Conservation (phyloP, 2,329 filamentous ascomycete species). For the Botrytis tulipae region DNA sequence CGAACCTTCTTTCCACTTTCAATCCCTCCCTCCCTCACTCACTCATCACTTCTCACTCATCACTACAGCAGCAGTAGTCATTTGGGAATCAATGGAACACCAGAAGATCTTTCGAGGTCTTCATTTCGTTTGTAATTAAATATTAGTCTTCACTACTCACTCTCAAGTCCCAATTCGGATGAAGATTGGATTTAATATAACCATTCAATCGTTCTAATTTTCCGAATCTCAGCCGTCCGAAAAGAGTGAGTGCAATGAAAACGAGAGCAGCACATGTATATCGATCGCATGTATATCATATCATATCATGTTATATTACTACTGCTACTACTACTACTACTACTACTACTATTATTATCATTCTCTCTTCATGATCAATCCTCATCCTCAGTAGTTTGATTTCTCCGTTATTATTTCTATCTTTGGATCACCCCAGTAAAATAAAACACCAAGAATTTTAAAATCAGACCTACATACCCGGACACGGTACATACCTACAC, state of each 20-base stretch:
- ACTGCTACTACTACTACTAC: accelerated
- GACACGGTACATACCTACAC: neutral
- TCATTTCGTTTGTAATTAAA: slow-evolving; percentile 18
- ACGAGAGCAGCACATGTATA: neutral
- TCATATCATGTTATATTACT: neutral
- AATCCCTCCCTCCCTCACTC: neutral
- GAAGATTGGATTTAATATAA: slow-evolving; percentile 4
- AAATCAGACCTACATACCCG: neutral
- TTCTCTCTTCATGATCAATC: neutral
- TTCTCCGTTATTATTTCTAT: slow-evolving; percentile 11
- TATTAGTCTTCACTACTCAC: neutral
- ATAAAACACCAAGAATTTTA: slow-evolving; percentile 1
- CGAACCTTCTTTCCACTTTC: neutral
- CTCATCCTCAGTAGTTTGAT: neutral
- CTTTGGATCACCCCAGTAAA: slow-evolving; percentile 13
- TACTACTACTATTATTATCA: accelerated
- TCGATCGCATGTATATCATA: neutral
- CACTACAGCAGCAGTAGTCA: neutral
- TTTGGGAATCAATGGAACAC: slow-evolving; percentile 12
- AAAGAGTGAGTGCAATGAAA: neutral
- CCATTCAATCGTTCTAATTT: slow-evolving; percentile 5
- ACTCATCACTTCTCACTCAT: neutral
- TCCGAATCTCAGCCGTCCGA: neutral
- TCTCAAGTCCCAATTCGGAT: neutral
- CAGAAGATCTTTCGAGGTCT: neutral